A percentile compares a stretch with the other conserved stretches of the same genome.
Conservation (phyloP, 1,139 yeast species). For the Blastobotrys illinoisensis region DNA sequence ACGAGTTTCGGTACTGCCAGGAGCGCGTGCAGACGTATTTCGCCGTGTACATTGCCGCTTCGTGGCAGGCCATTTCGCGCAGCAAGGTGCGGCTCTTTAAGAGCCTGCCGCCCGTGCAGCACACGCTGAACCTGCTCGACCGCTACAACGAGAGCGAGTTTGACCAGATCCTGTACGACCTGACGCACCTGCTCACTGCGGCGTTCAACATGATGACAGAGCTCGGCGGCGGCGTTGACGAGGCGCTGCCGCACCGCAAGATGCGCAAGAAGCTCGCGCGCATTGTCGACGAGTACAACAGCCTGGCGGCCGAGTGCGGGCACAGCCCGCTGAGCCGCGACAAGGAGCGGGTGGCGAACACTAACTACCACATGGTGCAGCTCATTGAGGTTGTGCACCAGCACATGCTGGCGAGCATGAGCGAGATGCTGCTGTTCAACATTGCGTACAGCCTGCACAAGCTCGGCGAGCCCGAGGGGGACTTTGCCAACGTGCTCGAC, state of each 20-base stretch:
- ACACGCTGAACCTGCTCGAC: not conserved
- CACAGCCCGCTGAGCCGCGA: not conserved
- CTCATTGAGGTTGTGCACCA: not conserved
- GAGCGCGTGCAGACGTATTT: not conserved
- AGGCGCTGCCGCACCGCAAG: not conserved
- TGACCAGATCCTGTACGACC: not conserved
- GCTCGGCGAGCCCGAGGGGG: not conserved
- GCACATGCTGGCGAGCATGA: not conserved
- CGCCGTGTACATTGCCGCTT: not conserved
- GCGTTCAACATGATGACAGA: not conserved
- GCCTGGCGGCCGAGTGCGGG: not conserved
- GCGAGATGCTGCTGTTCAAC: not conserved
- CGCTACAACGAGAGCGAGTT: not conserved
- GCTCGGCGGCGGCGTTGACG: not conserved
- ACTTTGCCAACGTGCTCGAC: not conserved
- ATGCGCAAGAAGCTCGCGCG: not conserved
- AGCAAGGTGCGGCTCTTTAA: not conserved
- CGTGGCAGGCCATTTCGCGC: not conserved
- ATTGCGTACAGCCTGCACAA: not conserved
- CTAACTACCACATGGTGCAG: not conserved
- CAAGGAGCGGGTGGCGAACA: not conserved
- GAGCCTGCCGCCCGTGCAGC: not conserved
- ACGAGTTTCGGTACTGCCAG: not conserved
- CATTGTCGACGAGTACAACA: not conserved
- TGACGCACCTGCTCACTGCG: not conserved